phyloP scores from a whole-genome alignment of 176 grass and related monocot species.

The Aegilops longissima region DNA sequence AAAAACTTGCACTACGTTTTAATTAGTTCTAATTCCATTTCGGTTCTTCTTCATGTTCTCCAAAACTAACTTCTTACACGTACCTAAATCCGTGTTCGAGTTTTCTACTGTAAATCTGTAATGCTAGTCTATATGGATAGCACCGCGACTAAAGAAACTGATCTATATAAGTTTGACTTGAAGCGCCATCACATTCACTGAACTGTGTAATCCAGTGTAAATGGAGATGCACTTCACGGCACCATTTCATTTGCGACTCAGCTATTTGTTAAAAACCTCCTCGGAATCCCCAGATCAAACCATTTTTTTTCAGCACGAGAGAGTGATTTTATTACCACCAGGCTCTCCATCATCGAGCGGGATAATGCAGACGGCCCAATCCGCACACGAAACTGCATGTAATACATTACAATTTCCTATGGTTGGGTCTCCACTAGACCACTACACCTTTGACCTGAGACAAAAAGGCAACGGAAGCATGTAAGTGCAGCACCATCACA shows the following conservation, averaged over 20 bases:
- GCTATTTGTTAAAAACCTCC: neutral
- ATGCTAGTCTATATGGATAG: slow-evolving; percentile 10
- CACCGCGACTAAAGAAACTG: neutral
- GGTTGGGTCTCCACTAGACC: slow-evolving; percentile 35
- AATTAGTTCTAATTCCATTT: neutral
- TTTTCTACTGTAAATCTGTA: neutral
- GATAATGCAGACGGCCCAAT: neutral
- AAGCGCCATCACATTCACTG: slow-evolving; percentile 16
- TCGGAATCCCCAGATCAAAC: neutral
- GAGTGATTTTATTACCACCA: neutral
- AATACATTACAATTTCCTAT: slow-evolving; percentile 12
- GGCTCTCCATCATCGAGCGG: neutral
- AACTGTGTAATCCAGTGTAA: neutral
- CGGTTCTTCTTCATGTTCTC: neutral
- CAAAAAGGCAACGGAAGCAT: slow-evolving; percentile 28
- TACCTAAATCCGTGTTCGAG: neutral
- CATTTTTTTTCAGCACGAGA: neutral
- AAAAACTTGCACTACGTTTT: neutral
- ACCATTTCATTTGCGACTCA: neutral
- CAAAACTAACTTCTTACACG: neutral
- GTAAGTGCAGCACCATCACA: slow-evolving; percentile 34
- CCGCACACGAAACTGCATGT: slow-evolving; percentile 6
- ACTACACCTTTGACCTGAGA: slow-evolving; percentile 29
- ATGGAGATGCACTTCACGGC: slow-evolving; percentile 1
- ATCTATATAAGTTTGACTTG: slow-evolving; percentile 8